Evolutionary conservation across 2,329 filamentous ascomycete genomes (phyloP).

Genomic region (Aureobasidium sp.): DNA sequence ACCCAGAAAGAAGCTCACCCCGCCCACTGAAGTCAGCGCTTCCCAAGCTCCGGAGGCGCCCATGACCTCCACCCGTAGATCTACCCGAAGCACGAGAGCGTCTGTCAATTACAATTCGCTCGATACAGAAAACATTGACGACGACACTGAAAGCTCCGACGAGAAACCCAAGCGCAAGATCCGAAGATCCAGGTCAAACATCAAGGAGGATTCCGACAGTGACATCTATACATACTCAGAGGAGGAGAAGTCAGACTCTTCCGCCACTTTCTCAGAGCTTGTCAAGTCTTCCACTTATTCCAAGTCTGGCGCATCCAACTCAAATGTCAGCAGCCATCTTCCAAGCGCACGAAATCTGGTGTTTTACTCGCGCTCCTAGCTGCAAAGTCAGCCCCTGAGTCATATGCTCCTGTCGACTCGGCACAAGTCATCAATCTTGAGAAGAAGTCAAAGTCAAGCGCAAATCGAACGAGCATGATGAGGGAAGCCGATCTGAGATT

Average conservation of each 20-base stretch:
- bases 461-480: neutral
- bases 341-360: neutral
- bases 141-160: too few relatives aligned
- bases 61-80: neutral
- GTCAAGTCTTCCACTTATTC: neutral
- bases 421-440: neutral
- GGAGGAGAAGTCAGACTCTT: neutral
- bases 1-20: neutral
- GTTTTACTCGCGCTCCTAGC: neutral
- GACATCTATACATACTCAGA: neutral
- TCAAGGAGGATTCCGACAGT: too few relatives aligned
- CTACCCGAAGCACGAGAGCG: neutral
- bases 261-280: neutral
- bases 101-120: too few relatives aligned
- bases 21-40: neutral
- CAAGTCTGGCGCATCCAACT: neutral
- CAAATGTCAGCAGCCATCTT: neutral
- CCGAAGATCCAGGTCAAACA: too few relatives aligned
- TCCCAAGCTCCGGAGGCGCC: neutral
- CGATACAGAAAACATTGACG: too few relatives aligned
- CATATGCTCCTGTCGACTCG: too few relatives aligned
- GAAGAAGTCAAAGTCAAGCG: neutral
- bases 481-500: conserved; percentile 36
- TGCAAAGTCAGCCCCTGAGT: neutral
- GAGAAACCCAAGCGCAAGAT: too few relatives aligned